Conservation (phyloP, 2,329 filamentous ascomycete species). For the Colletotrichum sp. region DNA sequence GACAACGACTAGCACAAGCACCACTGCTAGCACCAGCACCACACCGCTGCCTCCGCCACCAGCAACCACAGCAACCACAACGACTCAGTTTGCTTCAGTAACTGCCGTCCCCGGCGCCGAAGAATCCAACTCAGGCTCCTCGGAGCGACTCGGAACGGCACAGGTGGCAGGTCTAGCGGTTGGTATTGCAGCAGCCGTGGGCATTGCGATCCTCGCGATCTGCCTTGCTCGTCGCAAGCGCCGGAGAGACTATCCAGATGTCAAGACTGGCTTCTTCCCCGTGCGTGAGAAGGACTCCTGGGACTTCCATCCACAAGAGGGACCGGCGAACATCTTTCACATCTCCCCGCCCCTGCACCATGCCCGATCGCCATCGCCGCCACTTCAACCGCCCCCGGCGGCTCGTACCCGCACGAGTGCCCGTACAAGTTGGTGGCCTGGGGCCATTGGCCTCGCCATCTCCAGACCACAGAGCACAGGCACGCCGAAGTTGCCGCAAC, state of each 20-base stretch:
- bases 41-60: slow-evolving; percentile 1
- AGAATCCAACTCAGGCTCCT: slow-evolving; percentile 3
- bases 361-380: slow-evolving; percentile 27
- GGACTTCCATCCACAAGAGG: slow-evolving; percentile 25
- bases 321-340: slow-evolving; percentile 33
- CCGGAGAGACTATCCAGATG: slow-evolving; percentile 40
- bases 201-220: slow-evolving; percentile 53
- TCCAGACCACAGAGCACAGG: slow-evolving; percentile 34
- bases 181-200: slow-evolving; percentile 15
- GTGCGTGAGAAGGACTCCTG: slow-evolving; percentile 42
- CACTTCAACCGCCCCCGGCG: not conserved
- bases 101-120: slow-evolving; percentile 5
- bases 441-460: slow-evolving; percentile 50
- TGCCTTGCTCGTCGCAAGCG: slow-evolving; percentile 47
- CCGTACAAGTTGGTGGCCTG: slow-evolving; percentile 34
- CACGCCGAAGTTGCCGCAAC: slow-evolving; percentile 8
- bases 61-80: not conserved
- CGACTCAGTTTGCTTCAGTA: not conserved
- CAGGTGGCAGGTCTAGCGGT: slow-evolving; percentile 21
- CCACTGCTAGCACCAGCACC: not conserved
- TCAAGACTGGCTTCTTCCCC: slow-evolving; percentile 42
- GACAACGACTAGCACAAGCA: not conserved
- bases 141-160: slow-evolving; percentile 7
- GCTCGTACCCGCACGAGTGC: slow-evolving; percentile 11
- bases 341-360: slow-evolving; percentile 46